These are phyloP conservation scores for Chrysoporthe cubensis DNA, from an alignment of 2,329 filamentous ascomycete species.

Conservation along the genomic window DNA sequence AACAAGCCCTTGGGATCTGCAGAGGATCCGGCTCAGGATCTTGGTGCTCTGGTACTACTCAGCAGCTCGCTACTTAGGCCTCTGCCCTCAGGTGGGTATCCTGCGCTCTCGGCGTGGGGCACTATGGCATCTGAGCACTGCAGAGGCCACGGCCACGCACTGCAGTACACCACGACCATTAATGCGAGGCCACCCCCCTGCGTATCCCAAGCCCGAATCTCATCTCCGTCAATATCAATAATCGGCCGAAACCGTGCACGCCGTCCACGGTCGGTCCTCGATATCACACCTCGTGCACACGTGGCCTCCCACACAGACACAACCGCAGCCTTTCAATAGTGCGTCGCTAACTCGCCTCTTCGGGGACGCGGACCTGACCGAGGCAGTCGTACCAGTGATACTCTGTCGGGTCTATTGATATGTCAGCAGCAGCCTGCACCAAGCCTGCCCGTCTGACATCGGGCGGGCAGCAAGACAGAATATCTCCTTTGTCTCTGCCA, in stretches of 20 bases:
- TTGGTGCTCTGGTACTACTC: no score
- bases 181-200: not conserved
- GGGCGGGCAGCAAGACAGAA: not conserved
- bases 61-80: no score
- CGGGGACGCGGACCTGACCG: not conserved
- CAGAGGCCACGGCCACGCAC: no score
- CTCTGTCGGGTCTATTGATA: not conserved
- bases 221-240: constrained; percentile 5
- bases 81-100: no score
- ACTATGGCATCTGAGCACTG: no score
- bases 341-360: constrained; percentile 6
- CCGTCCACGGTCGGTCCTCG: not conserved
- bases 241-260: not conserved
- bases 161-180: no score
- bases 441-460: not conserved
- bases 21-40: not conserved
- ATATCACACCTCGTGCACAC: constrained; percentile 14
- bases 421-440: not conserved
- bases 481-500: not conserved
- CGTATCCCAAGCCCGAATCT: not conserved
- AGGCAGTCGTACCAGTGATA: not conserved
- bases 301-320: constrained; percentile 7
- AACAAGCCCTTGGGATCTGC: no score
- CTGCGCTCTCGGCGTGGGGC: no score
- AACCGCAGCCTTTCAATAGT: constrained; percentile 15